Base-by-base conservation (phyloP, 352 stramenopile genomes). In the Phytophthora pisi region DNA sequence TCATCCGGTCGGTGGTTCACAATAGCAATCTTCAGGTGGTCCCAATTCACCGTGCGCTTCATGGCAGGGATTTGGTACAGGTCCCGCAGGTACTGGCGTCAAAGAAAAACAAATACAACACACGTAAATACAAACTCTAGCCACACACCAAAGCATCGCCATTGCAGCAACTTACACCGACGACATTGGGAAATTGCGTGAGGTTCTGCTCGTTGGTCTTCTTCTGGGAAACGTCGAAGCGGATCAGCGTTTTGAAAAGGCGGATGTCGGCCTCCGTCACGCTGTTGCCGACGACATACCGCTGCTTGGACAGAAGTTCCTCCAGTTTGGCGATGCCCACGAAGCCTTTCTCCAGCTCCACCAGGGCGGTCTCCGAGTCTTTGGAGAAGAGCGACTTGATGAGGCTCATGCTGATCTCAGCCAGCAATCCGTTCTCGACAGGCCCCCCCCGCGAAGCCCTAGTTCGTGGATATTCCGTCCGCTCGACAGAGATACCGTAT, bases 191-290 rank as follows among this genome's bases (percentile, higher is more conserved):
- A 3, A 40, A 16, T 40, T 40, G 34, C 34, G 34, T 40, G 3
- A 40, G 34, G 13, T 40, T 40, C 34, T 40, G 34, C 10, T 15
- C 10, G 34, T 40, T 40, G 9, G 34, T 40, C 34, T 40, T 40
- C 34, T 40, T 40, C 34, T 40, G 34, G 34, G 34, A 40, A 40
- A 40, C 34, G 34, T 40, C 34, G 34, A 40, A 40, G 34, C 42
- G 42, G 16, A 49, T 49, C 6, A 49, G 42, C 42, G 42, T 49
- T n/a, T 49, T 18, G 42, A 49, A 49, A 5, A 49, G 42, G 42
- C 42, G 42, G 18, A 49, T 40, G 34, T 40, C 34, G 34, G 34
- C 34, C 34, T 40, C 34, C 34, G 34, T 40, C 3, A 40, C 34
- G 34, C 34, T 40, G 34, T 40, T 15, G 13, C 42, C 42, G 18